Evolutionary conservation across 371 early-diverging fungal genomes (phyloP), one percentile per base, ranked within the genome.

Genomic region (Apophysomyces ossiformis): DNA sequence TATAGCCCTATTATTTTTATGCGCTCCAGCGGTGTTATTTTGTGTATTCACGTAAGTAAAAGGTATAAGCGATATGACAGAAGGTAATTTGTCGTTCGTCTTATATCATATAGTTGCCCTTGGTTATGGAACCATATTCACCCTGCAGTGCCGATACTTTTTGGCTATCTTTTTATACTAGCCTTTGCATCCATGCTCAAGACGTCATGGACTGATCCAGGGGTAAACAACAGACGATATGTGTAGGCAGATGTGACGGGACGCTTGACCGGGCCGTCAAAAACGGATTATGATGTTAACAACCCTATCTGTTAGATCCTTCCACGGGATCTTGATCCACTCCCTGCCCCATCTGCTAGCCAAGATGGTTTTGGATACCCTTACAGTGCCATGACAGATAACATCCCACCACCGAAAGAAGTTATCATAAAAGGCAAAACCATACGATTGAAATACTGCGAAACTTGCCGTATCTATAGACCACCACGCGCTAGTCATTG

Each of bases 401-500:
- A 47, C 16, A 78, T 70, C 65, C 85, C 70, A 65, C 82, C 67
- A 56, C 82, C 63, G 4, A 90, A 88, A 67, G 82, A 89, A 46
- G 85, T 93, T 12, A 64, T 72, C 5, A 81, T 95, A 41, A 92
- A 93, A 50, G 85, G 82, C 13, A 74, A 80, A 43, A 65, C 73
- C 7, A 77, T 92, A n/a, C 78, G 84, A 58, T 75, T 96, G 37
- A 95, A 93, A 71, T 97, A 91, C 74, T 97, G 97, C 75, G 86
- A 89, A 21, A 95, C 96, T 1, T 97, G 96, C 72, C 75, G 76
- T 11, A 90, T 95, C 18, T 97, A 94, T 81, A 76, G 96, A 2
- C 94, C 95, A 6, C 96, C 96, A 5, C 81, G 97, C 21, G 83
- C 93, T 32, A 91, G 90, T 45, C 98, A 97, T 72, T 97, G 98